phyloP scores from a whole-genome alignment of 805 yeast genomes.

The Saccharomycopsis babjevae region DNA sequence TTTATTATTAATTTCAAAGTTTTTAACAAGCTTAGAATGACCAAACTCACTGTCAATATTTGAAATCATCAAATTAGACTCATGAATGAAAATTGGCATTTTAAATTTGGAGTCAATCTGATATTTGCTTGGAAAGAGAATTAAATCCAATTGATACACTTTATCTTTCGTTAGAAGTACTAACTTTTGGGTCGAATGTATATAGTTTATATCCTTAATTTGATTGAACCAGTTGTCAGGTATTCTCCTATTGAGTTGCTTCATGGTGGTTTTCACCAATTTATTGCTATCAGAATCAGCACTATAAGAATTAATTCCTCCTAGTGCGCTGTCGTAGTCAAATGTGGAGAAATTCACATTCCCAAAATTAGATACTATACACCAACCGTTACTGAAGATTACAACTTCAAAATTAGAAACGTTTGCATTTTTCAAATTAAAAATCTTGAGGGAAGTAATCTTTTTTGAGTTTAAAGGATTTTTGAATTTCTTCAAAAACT shows the following conservation, averaged over 20 bases:
- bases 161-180: not conserved
- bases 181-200: not conserved
- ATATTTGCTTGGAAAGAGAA: not conserved
- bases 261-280: not conserved
- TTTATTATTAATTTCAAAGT: not conserved
- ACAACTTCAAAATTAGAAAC: slow-evolving; percentile 15
- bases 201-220: slow-evolving; percentile 10
- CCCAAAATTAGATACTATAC: slow-evolving; percentile 24
- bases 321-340: slow-evolving; percentile 17
- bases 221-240: slow-evolving; percentile 15
- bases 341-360: slow-evolving; percentile 20
- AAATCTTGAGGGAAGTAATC: not conserved
- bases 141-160: not conserved
- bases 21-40: not conserved
- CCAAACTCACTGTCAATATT: not conserved
- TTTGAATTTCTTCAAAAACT: slow-evolving; percentile 14
- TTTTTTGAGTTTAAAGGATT: slow-evolving; percentile 14
- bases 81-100: slow-evolving; percentile 21
- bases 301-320: slow-evolving; percentile 7
- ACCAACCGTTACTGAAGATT: slow-evolving; percentile 21
- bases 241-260: not conserved
- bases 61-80: slow-evolving; percentile 10
- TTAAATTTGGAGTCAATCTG: slow-evolving; percentile 22
- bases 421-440: slow-evolving; percentile 12
- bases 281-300: not conserved